A percentile compares a stretch with the other conserved stretches of the same genome.
Evolutionary conservation across 2,329 filamentous ascomycete species (phyloP).

Genomic region (Botrytis tulipae): DNA sequence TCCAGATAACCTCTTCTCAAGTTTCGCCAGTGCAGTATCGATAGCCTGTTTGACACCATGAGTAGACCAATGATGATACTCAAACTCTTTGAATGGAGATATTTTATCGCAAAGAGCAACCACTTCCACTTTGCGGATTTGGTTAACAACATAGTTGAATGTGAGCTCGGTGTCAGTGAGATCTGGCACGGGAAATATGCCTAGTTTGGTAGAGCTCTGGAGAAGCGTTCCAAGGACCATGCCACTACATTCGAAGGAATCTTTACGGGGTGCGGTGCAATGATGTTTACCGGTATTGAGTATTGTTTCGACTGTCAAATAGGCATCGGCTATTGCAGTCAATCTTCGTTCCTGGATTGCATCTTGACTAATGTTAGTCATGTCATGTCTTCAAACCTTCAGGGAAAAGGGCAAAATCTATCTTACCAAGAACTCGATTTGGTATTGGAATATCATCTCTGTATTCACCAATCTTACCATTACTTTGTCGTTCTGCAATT

Average conservation of each 20-base stretch:
- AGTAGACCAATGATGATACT: conserved; percentile 12
- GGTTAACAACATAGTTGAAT: not conserved
- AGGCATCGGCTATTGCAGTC: conserved; percentile 4
- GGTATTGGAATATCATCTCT: conserved; percentile 16
- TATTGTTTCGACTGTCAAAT: conserved; percentile 5
- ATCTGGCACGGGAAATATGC: conserved; percentile 18
- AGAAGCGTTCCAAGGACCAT: conserved; percentile 10
- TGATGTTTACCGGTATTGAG: not conserved
- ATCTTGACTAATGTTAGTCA: conserved; percentile 5
- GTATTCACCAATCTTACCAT: conserved; percentile 8
- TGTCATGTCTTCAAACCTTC: not conserved
- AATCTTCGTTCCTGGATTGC: conserved; percentile 13
- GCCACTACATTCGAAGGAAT: conserved; percentile 11
- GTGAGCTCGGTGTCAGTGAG: not conserved
- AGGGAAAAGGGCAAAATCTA: too few relatives aligned
- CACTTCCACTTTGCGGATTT: conserved; percentile 12
- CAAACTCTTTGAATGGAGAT: not conserved
- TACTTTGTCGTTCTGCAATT: conserved; percentile 13
- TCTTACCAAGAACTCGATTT: conserved; percentile 15
- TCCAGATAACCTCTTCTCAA: not conserved
- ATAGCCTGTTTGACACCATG: conserved; percentile 14
- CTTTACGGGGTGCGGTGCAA: not conserved
- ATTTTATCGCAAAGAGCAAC: conserved; percentile 10
- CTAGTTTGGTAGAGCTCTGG: conserved; percentile 2
- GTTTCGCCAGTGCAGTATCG: not conserved